phyloP scores from a whole-genome alignment of 1,284 basidiomycete genomes.

The Cryptococcus sp. region DNA sequence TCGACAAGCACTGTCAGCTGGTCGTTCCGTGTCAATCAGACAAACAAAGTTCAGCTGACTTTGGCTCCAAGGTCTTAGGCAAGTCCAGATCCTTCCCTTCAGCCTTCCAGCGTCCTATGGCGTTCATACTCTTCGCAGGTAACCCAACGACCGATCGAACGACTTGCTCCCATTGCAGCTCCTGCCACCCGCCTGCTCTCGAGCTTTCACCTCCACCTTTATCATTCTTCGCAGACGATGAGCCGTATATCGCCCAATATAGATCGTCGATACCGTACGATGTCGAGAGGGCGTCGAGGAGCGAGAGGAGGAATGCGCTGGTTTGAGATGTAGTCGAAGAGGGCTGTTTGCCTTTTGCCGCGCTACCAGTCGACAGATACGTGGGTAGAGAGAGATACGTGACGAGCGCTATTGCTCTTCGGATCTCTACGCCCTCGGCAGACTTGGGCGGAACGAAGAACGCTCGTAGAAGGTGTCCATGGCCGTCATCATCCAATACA shows the following conservation, averaged over 20 bases:
- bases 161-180: conserved; percentile 45
- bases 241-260: conserved; percentile 59
- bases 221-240: conserved; percentile 7
- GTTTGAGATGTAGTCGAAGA: conserved; percentile 18
- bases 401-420: conserved; percentile 30
- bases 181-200: conserved; percentile 14
- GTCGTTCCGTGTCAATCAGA: conserved; percentile 24
- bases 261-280: conserved; percentile 71
- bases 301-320: conserved; percentile 32
- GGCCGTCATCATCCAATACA: conserved; percentile 57
- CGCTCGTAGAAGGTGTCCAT: conserved; percentile 24
- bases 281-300: conserved; percentile 62
- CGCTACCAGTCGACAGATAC: conserved; percentile 21
- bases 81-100: conserved; percentile 32
- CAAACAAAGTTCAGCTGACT: conserved; percentile 15
- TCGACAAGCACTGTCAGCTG: conserved; percentile 37
- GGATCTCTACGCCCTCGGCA: background rate
- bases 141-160: conserved; percentile 30
- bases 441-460: conserved; percentile 34
- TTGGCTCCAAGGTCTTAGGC: conserved; percentile 28
- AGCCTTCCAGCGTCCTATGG: conserved; percentile 52
- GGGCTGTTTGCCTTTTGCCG: conserved; percentile 5
- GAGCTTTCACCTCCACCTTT: background rate
- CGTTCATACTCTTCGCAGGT: conserved; percentile 48
- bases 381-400: conserved; percentile 36